Base-by-base conservation (phyloP, 495 filamentous ascomycete species). In the Mycothermus thermophilus region DNA sequence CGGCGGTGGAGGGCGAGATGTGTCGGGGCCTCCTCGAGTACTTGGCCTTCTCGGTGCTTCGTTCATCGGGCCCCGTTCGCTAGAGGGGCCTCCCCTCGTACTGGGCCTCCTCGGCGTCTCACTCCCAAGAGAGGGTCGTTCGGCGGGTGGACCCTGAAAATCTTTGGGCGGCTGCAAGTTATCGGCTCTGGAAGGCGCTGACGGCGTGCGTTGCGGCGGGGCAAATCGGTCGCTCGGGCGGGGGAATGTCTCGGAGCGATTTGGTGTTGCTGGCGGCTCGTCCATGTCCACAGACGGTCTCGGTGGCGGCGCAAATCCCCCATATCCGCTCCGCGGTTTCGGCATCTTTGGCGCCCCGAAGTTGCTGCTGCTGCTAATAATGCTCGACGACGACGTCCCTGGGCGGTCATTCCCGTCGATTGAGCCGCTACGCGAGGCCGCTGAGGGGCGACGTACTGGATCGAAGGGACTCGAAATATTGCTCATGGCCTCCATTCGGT, bases 401-500 rank as follows among this genome's bases (percentile, higher is more conserved):
- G 63, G 62, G 18, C 55, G 54, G 12, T 47, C 38, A 32, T 44
- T 43, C 28, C n/a, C 40, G 11, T 42, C 37, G 10, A 26, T 25
- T 1, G 41, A 38, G 30, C 29, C 36, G 22, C 31, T 44, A 4
- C 40, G 42, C 1, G 51, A 26, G 21, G 50, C 28, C 17, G 33
- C 25, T 0, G 52, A 50, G 9, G 52, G 52, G 17, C 47, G 47
- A 17, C 52, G 41, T 16, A 27, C 57, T 10, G 63, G 43, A 43
- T 71, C 71, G 44, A 83, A 80, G 5, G 79, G 79, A 0, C 77
- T 76, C 13, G 77, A 75, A n/a, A n/a, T n/a, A n/a, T n/a, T n/a
- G 11, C 69, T 66, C 52, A 82, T 77, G 18, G 58, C 66, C 41
- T 81, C 67, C 68, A 81, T 74, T 37, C 71, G 65, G 34, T 72